Conservation (phyloP, 164 flowering plant species). For the Aristolochia contorta region DNA sequence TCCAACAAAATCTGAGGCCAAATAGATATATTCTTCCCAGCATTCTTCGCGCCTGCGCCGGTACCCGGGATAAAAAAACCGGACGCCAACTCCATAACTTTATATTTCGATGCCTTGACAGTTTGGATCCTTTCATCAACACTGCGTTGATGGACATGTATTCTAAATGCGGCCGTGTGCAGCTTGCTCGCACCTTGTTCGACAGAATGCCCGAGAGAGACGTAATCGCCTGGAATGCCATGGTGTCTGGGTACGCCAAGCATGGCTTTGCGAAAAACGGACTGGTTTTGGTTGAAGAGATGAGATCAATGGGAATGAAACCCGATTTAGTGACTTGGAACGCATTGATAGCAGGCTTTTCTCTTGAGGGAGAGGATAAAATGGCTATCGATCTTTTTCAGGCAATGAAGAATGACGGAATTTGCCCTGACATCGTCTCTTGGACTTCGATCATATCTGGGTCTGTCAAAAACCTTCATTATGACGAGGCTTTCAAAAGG, state of each 20-base stretch:
- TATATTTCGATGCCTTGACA: conserved; percentile 17
- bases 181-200: conserved; percentile 42
- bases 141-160: conserved; percentile 77
- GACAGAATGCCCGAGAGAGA: conserved; percentile 50
- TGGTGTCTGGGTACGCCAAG: conserved; percentile 63
- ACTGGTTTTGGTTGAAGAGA: conserved; percentile 40
- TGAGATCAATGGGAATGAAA: conserved; percentile 27
- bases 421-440: conserved; percentile 58
- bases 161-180: conserved; percentile 50
- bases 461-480: conserved; percentile 45
- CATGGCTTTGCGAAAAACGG: conserved; percentile 38
- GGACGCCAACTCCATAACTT: conserved; percentile 50
- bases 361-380: conserved; percentile 26
- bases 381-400: conserved; percentile 32
- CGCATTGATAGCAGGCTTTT: conserved; percentile 59
- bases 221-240: conserved; percentile 58
- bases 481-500: conserved; percentile 33
- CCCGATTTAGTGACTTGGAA: conserved; percentile 85
- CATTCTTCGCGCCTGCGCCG: conserved; percentile 62
- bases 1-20: too few species aligned
- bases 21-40: conserved; percentile 40
- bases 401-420: conserved; percentile 25
- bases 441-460: conserved; percentile 84
- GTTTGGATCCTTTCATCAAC: conserved; percentile 38
- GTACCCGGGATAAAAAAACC: conserved; percentile 24